Evolutionary conservation across 306 rosid genomes (phyloP), one percentile per base, ranked within the genome.

Genomic region (Myrica gale): DNA sequence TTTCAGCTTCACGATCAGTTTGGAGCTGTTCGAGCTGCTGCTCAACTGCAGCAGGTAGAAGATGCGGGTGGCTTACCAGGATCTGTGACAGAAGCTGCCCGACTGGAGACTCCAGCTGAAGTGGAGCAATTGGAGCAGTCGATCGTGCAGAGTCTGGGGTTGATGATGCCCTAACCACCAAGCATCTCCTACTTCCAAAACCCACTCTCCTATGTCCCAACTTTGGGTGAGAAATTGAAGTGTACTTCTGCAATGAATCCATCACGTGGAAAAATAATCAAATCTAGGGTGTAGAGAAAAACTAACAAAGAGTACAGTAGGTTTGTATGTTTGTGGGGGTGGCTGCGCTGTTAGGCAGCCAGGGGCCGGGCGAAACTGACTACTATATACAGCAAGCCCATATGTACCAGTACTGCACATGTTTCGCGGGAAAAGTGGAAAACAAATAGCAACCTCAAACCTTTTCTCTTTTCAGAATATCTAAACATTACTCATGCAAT

Each of bases 11-110:
- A 19, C 96, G 99, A 39, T 92, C 98, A 26, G 85, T 87, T 81
- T 89, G 98, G 53, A 96, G 99, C 81, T 84, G 97, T 57, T 87
- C 86, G 68, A 96, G 99, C 87, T 92, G 99, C 79, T 92, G 88
- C 74, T 96, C 99, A 23, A 90, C 91, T 5, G 98, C 98, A 73
- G 97, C 97, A 70, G 98, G 99, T 48, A 96, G 84, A 37, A 96
- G 99, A 77, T 96, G 99, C 0, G 98, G 99, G 84, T 96, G 99
- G 80, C 89, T 83, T 26, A 75, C 66, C 85, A 96, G 78, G 58
- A 92, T 92, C 84, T 92, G 88, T 75, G 97, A 85, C 71, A 96
- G 85, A 75, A 96, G 90, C 89, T 85, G 98, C 6, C 99, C 99
- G 17, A 92, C 70, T 12, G 99, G 98, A 52, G 99, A 96, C 77